These are phyloP conservation scores for Backusella morwellensis DNA, from an alignment of 192 early-diverging fungal genomes.

Conservation along the genomic window DNA sequence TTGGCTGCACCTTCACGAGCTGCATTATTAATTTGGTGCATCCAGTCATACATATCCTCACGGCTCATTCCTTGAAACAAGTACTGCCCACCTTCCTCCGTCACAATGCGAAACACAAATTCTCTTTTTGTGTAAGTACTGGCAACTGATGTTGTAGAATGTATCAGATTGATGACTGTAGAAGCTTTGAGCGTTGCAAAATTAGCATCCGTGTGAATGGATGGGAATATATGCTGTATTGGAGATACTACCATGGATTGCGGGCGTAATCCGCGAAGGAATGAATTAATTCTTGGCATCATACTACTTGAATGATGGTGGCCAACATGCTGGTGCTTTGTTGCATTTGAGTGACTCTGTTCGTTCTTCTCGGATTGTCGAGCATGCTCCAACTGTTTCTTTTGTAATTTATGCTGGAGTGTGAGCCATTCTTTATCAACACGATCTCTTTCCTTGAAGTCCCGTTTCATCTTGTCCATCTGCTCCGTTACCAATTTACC, in stretches of 20 bases:
- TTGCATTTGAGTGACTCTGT: constrained; percentile 19
- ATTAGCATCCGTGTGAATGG: constrained; percentile 1
- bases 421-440: constrained; percentile 63
- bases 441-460: constrained; percentile 66
- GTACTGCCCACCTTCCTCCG: constrained; percentile 79
- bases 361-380: constrained; percentile 41
- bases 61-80: constrained; percentile 63
- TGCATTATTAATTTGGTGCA: constrained; percentile 61
- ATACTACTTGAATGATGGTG: not conserved
- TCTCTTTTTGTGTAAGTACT: constrained; percentile 65
- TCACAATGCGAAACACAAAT: constrained; percentile 76
- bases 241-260: constrained; percentile 1
- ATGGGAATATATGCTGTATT: constrained; percentile 1
- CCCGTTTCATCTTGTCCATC: constrained; percentile 61
- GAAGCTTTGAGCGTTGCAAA: constrained; percentile 48
- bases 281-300: constrained; percentile 36
- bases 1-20: constrained; percentile 70
- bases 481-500: constrained; percentile 55
- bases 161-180: constrained; percentile 75
- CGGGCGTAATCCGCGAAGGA: constrained; percentile 28
- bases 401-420: constrained; percentile 41
- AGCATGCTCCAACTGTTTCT: constrained; percentile 46
- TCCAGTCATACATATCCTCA: constrained; percentile 77
- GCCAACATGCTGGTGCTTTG: constrained; percentile 15
- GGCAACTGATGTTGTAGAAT: constrained; percentile 68